Conservation (phyloP, 306 rosid species). For the Quercus bicolor region DNA sequence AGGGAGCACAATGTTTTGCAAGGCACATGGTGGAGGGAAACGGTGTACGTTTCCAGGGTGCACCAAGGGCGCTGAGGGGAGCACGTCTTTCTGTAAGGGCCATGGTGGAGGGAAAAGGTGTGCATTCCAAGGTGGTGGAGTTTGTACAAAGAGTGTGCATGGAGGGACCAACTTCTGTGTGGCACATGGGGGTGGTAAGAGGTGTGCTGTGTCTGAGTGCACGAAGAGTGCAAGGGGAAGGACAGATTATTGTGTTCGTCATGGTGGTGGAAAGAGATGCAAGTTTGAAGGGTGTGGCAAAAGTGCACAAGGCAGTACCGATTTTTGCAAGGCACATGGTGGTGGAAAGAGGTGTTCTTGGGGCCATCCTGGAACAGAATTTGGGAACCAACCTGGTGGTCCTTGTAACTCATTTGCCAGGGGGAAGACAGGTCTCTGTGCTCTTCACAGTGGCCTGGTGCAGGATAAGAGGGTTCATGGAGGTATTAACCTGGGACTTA, state of each 20-base stretch:
- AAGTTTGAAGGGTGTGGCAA: conserved; percentile 81
- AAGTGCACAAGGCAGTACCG: conserved; percentile 97
- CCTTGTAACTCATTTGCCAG: conserved; percentile 85
- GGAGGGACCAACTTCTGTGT: conserved; percentile 95
- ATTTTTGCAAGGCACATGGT: conserved; percentile 97
- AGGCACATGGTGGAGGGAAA: conserved; percentile 97
- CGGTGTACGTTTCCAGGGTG: conserved; percentile 85
- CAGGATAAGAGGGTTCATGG: conserved; percentile 96
- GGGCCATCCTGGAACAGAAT: conserved; percentile 83
- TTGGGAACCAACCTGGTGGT: conserved; percentile 43
- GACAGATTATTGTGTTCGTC: conserved; percentile 95
- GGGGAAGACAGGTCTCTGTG: conserved; percentile 86
- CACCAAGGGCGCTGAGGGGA: conserved; percentile 96
- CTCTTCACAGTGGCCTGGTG: conserved; percentile 81
- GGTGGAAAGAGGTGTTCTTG: conserved; percentile 96
- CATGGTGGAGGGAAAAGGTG: conserved; percentile 97
- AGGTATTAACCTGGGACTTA: conserved; percentile 65
- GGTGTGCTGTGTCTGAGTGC: conserved; percentile 83
- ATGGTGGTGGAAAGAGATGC: conserved; percentile 95
- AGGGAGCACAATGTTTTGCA: conserved; percentile 94
- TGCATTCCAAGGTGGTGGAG: conserved; percentile 76
- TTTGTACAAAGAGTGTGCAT: conserved; percentile 85
- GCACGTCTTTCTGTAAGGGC: conserved; percentile 89
- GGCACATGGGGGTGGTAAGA: conserved; percentile 97
- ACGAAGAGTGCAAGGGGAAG: conserved; percentile 94